Percentiles rank a stretch among this genome's conserved stretches.
These are phyloP conservation scores for Fomitopsis schrenkii DNA, from an alignment of 1,284 basidiomycete genomes.

Conservation along the genomic window DNA sequence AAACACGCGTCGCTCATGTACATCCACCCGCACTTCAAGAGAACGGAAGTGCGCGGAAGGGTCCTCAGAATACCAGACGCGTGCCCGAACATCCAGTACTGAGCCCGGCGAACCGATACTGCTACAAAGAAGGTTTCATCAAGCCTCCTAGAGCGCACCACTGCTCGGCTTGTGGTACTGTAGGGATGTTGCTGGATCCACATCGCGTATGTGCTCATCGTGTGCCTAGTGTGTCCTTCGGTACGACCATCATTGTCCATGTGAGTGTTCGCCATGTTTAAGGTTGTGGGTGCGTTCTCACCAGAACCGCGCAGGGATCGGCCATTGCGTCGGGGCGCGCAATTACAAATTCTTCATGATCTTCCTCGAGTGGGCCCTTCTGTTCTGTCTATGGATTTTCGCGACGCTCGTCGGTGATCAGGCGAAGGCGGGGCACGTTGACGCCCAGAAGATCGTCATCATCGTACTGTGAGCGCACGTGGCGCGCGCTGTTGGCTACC, in stretches of 20 bases:
- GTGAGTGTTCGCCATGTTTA: conserved; percentile 31
- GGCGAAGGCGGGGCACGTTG: conserved; percentile 31
- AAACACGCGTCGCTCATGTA: conserved; percentile 6
- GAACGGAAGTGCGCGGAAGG: conserved; percentile 6
- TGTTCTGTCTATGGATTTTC: conserved; percentile 60
- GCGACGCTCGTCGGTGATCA: conserved; percentile 48
- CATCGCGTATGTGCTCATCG: background rate
- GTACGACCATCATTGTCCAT: conserved; percentile 79
- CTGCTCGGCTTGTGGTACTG: conserved; percentile 69
- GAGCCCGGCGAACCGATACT: conserved; percentile 56
- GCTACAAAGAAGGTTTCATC: conserved; percentile 48
- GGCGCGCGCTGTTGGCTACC: background rate
- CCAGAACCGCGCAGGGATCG: conserved; percentile 51
- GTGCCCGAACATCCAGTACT: conserved; percentile 47
- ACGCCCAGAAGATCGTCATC: conserved; percentile 63
- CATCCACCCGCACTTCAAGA: background rate
- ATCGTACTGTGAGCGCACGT: conserved; percentile 50
- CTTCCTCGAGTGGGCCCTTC: conserved; percentile 56
- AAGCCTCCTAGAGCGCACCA: conserved; percentile 76
- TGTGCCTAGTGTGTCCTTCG: conserved; percentile 58
- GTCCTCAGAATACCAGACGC: conserved; percentile 29
- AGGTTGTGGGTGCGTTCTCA: background rate
- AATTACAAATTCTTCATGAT: conserved; percentile 82
- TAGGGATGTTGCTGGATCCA: conserved; percentile 28
- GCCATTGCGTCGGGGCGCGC: conserved; percentile 77